Conservation (phyloP, 805 yeast genomes). For the Monosporozyma siamensis region DNA sequence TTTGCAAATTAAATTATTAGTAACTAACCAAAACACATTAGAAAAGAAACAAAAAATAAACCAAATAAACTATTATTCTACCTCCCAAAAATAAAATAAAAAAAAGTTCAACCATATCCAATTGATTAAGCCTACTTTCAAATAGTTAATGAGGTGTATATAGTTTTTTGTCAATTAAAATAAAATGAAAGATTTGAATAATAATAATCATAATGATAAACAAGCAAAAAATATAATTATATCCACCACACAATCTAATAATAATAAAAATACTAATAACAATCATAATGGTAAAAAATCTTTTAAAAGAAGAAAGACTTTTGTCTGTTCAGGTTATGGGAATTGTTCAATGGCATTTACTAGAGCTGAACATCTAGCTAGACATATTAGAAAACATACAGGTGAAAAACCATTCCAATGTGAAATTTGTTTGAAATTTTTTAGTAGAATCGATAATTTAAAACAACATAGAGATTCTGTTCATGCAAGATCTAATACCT, state of each 20-base stretch:
- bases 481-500: constrained; percentile 34
- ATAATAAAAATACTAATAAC: neutral
- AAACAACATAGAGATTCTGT: constrained; percentile 88
- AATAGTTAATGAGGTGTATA: neutral
- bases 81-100: too few species aligned
- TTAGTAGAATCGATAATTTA: constrained; percentile 77
- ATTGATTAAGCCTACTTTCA: too few species aligned
- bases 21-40: too few species aligned
- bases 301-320: constrained; percentile 36
- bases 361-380: constrained; percentile 82
- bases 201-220: neutral
- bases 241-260: neutral
- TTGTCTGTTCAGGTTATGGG: constrained; percentile 79
- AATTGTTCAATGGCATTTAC: constrained; percentile 86
- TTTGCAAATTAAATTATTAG: too few species aligned
- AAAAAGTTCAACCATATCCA: too few species aligned
- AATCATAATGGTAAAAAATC: neutral
- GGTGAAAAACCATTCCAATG: constrained; percentile 92
- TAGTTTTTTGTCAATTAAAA: neutral
- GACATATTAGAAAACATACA: constrained; percentile 88
- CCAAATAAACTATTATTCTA: too few species aligned
- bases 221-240: neutral
- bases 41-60: too few species aligned
- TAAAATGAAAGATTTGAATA: neutral
- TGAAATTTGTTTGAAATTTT: constrained; percentile 67